Evolutionary conservation across 345 rosid genomes (phyloP).

Genomic region (Bruguiera gymnorhiza): DNA sequence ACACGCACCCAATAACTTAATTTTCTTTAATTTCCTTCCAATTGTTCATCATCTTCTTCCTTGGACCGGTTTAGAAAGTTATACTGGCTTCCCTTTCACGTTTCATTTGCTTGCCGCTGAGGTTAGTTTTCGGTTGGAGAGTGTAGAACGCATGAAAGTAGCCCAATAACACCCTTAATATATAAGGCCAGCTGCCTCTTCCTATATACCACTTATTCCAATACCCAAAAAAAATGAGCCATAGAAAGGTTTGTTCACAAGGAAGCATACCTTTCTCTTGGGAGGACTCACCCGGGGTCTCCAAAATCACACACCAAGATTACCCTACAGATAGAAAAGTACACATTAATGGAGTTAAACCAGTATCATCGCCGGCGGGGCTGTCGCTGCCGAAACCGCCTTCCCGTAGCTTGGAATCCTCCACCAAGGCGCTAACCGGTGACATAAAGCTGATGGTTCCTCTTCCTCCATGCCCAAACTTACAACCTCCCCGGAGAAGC

Average conservation of each 20-base stretch:
- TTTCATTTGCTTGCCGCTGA: conserved; percentile 30
- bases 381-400: neutral
- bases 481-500: conserved; percentile 25
- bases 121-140: conserved; percentile 30
- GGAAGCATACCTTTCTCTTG: conserved; percentile 71
- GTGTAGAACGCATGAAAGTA: conserved; percentile 29
- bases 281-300: conserved; percentile 64
- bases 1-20: conserved; percentile 3
- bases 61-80: conserved; percentile 19
- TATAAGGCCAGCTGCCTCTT: neutral
- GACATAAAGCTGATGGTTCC: conserved; percentile 26
- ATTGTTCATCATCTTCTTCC: conserved; percentile 23
- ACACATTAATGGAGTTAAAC: conserved; percentile 9
- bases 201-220: neutral
- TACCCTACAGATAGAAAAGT: conserved; percentile 17
- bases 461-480: conserved; percentile 36
- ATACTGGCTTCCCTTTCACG: conserved; percentile 31
- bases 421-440: conserved; percentile 2
- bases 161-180: neutral
- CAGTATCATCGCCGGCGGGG: conserved; percentile 2
- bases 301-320: conserved; percentile 32
- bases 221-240: conserved; percentile 21
- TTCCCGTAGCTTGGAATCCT: neutral
- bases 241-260: conserved; percentile 43
- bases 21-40: conserved; percentile 5